Base-by-base conservation (phyloP, 2,329 filamentous ascomycete species). In the Cladosporium cucumerinum region DNA sequence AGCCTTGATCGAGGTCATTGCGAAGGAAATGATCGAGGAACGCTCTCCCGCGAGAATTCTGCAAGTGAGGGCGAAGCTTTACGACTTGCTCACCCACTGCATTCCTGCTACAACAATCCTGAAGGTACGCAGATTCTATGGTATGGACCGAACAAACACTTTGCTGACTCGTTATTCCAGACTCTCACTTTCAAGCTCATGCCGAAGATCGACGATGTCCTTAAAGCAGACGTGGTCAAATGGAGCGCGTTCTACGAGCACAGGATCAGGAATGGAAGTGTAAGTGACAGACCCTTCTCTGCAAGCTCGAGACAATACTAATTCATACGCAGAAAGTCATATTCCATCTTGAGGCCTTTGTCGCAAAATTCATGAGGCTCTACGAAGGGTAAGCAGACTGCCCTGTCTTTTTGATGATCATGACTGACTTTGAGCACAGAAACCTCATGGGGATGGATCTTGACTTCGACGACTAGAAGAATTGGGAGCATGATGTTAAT, bases 221-320 rank as follows among this genome's bases (percentile, higher is more conserved):
- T 99, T 59, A 98, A 97, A 78, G 87, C 90, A 2, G 94, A 99
- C 65, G 89, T 99, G 5, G 90, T 99, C 70, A 92, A 90, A 75
- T 99, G 95, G 95, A 91, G 92, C 5, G 93, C 95, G 0, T 98
- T 97, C 74, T 99, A 96, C 77, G 96, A 99, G 78, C 95, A 99
- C 78, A 86, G 95, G 67, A 91, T 98, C 79, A 91, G 91, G 76
- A 90, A 90, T 71, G 95, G 95, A 60, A 93, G 81, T 68, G 82
- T 84, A 78, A 72, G 82, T 77, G 6, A 36, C 8, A 12, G 18
- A 3, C 12, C 6, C 16, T 1, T 23, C 23, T 30, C 3, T 23
- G 12, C 32, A 18, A 26, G 25, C 18, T 26, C 28, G 34, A 8
- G 12, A 51, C 4, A 11, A 39, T 30, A 58, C 23, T 58, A 34